Conservation (phyloP, 495 filamentous ascomycete species). For the Collariella sp. region DNA sequence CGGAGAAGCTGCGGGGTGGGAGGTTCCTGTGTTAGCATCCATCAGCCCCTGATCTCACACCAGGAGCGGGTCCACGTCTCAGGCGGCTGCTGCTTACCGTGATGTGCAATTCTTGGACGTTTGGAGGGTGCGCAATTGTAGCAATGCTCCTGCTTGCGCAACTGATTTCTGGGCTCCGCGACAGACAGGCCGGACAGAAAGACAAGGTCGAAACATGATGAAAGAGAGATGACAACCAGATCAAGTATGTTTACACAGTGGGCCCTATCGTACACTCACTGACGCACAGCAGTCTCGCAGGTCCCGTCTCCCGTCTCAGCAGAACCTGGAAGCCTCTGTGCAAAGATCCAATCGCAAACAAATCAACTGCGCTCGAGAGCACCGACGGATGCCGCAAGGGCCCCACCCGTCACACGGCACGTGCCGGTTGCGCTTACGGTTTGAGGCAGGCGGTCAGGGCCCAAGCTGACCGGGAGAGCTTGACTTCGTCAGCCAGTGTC, state of each 20-base stretch:
- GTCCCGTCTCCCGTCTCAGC: not conserved
- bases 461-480: not conserved
- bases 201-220: slow-evolving; percentile 23
- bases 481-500: not conserved
- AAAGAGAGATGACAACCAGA: slow-evolving; percentile 5
- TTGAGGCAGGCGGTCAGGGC: slow-evolving; percentile 16
- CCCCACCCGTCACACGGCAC: not conserved
- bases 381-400: not conserved
- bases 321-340: not conserved
- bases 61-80: not conserved
- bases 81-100: slow-evolving; percentile 9
- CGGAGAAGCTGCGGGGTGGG: slow-evolving; percentile 22
- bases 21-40: slow-evolving; percentile 12
- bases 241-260: slow-evolving; percentile 11
- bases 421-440: not conserved
- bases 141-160: not conserved
- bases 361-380: not conserved
- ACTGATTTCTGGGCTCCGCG: slow-evolving; percentile 20
- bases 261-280: slow-evolving; percentile 18
- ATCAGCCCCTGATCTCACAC: not conserved
- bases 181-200: slow-evolving; percentile 16
- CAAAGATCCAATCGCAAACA: not conserved
- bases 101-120: slow-evolving; percentile 20
- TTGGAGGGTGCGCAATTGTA: slow-evolving; percentile 3
- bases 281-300: slow-evolving; percentile 12